Evolutionary conservation across 345 rosid genomes (phyloP), one percentile per base, ranked within the genome.

Genomic region (Citropsis articulata): DNA sequence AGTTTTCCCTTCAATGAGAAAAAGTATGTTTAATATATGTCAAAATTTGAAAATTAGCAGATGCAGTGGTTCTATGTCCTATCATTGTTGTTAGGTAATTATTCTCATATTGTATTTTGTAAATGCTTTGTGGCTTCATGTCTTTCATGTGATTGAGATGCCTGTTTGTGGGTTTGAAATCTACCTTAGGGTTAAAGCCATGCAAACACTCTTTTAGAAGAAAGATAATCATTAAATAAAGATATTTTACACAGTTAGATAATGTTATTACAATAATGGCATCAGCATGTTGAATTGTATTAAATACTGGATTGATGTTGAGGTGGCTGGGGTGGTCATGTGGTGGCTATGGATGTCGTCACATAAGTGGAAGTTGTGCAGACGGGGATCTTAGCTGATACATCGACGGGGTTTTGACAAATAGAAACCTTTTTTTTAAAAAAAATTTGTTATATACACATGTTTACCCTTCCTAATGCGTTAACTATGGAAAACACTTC

Each of bases 1-100:
- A 62, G 57, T 18, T 24, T 74, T 33, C 40, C 35, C 60, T 56
- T 56, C 31, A 42, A 70, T 30, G 38, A 76, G 40, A 45, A 60
- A 42, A 60, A 45, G 80, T 77, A 77, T 22, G 75, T 59, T 69
- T 59, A 40, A 10, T 57, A 60, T 69, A 28, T 13, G 27, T 21
- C 16, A 22, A 69, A 59, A 28, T 21, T 30, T 42, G 25, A 28
- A 40, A 70, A 8, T 12, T 61, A 13, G 62, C 53, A 61, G 33
- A 28, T 45, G 67, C 6, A 38, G 30, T 28, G 28, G 42, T 48
- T 65, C 28, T 50, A 31, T 50, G 28, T 22, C 7, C 9, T 38
- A 38, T 38, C 28, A 40, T 61, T 38, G 22, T 42, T 75, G 60
- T 66, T 76, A 38, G 10, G 4, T 61, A 60, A 38, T 18, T 61